Evolutionary conservation across 2,329 filamentous ascomycete species (phyloP), one percentile per base, ranked within the genome.

Genomic region (Calonectria ilicicola): DNA sequence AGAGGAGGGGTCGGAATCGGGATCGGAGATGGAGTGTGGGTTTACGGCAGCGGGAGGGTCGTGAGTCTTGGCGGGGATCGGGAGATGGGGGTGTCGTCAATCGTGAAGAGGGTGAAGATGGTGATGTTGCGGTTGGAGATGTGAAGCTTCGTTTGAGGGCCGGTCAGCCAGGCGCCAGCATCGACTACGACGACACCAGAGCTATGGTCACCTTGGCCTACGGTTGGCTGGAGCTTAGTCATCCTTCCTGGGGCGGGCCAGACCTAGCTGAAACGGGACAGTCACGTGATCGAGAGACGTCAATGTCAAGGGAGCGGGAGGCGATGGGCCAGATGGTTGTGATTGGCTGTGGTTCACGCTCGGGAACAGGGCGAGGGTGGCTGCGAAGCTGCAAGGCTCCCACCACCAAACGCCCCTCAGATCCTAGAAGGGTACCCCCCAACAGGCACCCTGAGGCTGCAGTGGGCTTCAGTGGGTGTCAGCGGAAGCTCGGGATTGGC

Each of bases 141-240:
- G 75, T 76, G 69, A 70, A 80, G 78, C 77, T 75, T 78, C 62
- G 29, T 72, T 75, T 75, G 77, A 79, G 78, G 78, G 73, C 77
- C 72, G 65, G 72, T 65, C 72, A 40, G 53, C 72, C 70, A 80
- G 78, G 78, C 78, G 78, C 74, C 78, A 80, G 74, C 53, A 58
- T 58, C 70, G 79, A 79, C 77, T 77, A 80, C 78, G 78, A 80
- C 78, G 78, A 80, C 78, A 77, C 73, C 72, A 72, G 67, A 77
- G 78, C 77, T 79, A 76, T 78, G 75, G 65, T 75, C 49, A 72
- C 62, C 71, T 76, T 73, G 71, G 71, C 69, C 70, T 58, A 65
- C 60, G 26, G 42, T n/a, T n/a, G 26, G 42, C 19, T n/a, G 7
- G 21, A 38, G 26, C 76, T 80, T 80, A 80, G 78, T 80, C 78